Percentiles rank a stretch among this genome's conserved stretches.
Conservation (phyloP, 2,329 filamentous ascomycete genomes). For the Phaeomoniella chlamydospora region DNA sequence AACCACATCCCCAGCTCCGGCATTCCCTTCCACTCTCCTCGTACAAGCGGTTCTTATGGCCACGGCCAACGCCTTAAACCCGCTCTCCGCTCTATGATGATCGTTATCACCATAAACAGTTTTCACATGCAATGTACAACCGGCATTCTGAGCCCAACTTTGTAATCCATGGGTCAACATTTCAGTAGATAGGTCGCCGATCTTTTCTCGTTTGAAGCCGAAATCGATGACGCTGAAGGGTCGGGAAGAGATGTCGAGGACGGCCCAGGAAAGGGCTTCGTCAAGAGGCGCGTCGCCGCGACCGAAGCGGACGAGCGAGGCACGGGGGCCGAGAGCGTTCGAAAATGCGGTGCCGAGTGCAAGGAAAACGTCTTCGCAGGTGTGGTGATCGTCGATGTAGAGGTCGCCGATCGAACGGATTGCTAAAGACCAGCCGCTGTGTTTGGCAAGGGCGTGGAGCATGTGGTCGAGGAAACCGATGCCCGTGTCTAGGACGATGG, state of each 20-base stretch:
- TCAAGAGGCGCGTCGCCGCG: slow-evolving; percentile 87
- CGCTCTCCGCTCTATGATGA: slow-evolving; percentile 90
- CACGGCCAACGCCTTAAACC: slow-evolving; percentile 90
- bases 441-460: slow-evolving; percentile 92
- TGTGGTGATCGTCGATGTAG: slow-evolving; percentile 98
- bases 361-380: slow-evolving; percentile 87
- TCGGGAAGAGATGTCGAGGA: slow-evolving; percentile 87
- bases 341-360: slow-evolving; percentile 80
- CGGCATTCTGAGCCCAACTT: slow-evolving; percentile 82
- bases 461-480: slow-evolving; percentile 99
- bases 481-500: slow-evolving; percentile 77
- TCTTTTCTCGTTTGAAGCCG: slow-evolving; percentile 77
- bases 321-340: slow-evolving; percentile 58
- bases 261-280: slow-evolving; percentile 83
- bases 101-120: slow-evolving; percentile 84
- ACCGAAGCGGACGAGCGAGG: slow-evolving; percentile 80
- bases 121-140: slow-evolving; percentile 90
- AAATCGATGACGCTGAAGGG: slow-evolving; percentile 75
- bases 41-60: slow-evolving; percentile 66
- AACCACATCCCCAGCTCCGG: slow-evolving; percentile 75
- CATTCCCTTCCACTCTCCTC: slow-evolving; percentile 58
- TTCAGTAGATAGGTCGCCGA: slow-evolving; percentile 84
- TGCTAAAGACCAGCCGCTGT: slow-evolving; percentile 82
- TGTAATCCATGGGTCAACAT: slow-evolving; percentile 95
- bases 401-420: slow-evolving; percentile 77